Percentiles rank a stretch among this genome's conserved stretches.
These are phyloP conservation scores for Calonectria leucothoes DNA, from an alignment of 2,329 filamentous ascomycete genomes.

Conservation along the genomic window DNA sequence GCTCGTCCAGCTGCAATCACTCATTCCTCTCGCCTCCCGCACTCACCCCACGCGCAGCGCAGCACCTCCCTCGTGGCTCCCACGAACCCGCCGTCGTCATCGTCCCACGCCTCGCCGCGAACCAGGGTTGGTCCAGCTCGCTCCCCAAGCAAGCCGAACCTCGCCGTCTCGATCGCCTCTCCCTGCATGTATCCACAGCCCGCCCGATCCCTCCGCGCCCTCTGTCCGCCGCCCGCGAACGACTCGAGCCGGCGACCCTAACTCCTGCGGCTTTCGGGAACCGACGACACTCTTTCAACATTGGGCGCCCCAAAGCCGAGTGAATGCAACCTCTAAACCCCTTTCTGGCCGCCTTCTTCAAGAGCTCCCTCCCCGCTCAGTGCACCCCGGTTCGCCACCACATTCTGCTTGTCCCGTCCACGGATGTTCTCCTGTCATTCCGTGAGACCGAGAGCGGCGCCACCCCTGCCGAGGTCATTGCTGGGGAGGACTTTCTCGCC, in stretches of 20 bases:
- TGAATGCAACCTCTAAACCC: constrained; percentile 98
- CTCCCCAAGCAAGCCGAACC: constrained; percentile 12
- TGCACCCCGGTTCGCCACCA: constrained; percentile 93
- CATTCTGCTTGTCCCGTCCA: constrained; percentile 92
- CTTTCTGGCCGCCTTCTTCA: constrained; percentile 98
- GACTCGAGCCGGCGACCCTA: constrained; percentile 24
- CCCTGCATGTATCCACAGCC: constrained; percentile 41
- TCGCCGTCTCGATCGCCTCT: constrained; percentile 16
- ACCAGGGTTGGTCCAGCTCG: constrained; percentile 28
- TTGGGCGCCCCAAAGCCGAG: constrained; percentile 47
- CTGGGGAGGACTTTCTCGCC: constrained; percentile 92
- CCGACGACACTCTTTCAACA: constrained; percentile 45
- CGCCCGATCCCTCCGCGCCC: constrained; percentile 26
- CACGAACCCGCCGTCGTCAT: constrained; percentile 30
- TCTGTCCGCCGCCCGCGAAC: constrained; percentile 23
- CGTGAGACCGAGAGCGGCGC: constrained; percentile 88
- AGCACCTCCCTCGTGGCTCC: constrained; percentile 24
- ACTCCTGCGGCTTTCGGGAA: constrained; percentile 39
- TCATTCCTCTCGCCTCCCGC: constrained; percentile 15
- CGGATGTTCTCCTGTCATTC: constrained; percentile 88
- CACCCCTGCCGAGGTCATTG: constrained; percentile 82
- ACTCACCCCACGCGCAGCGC: constrained; percentile 14
- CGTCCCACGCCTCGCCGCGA: constrained; percentile 40
- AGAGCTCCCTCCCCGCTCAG: constrained; percentile 91
- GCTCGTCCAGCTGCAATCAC: constrained; percentile 14